Evolutionary conservation across 106 monocot genomes (phyloP).

Genomic region (Narthecium ossifragum): DNA sequence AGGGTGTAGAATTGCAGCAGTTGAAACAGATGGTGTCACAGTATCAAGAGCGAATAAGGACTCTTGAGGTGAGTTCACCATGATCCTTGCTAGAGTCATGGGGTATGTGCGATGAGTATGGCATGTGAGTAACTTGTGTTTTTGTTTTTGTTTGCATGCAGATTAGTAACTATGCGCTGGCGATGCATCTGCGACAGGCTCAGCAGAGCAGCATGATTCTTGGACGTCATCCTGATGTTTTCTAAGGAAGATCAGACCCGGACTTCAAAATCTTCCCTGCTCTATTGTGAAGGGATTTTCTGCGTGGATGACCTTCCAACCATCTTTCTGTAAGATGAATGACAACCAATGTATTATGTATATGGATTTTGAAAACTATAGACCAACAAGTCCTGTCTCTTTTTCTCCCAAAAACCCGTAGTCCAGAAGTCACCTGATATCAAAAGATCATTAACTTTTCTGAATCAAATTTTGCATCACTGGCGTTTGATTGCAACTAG

Average conservation of each 20-base stretch:
- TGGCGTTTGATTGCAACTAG: too few relatives aligned
- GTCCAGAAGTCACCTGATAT: too few relatives aligned
- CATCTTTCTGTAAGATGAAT: too few relatives aligned
- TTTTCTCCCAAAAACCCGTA: neutral
- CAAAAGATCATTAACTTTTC: too few relatives aligned
- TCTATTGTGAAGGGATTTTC: neutral
- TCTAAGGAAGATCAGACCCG: slow-evolving; percentile 13
- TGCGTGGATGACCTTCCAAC: neutral
- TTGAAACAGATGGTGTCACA: slow-evolving; percentile 63
- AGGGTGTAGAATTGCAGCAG: slow-evolving; percentile 56
- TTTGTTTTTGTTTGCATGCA: slow-evolving; percentile 8
- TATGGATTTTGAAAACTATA: neutral
- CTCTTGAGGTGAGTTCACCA: slow-evolving; percentile 23
- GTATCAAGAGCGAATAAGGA: slow-evolving; percentile 48
- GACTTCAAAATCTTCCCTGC: neutral
- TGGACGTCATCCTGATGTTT: slow-evolving; percentile 63
- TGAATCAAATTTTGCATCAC: too few relatives aligned
- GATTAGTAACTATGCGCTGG: slow-evolving; percentile 57
- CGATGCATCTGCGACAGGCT: slow-evolving; percentile 55
- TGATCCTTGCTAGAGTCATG: neutral
- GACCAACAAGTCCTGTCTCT: neutral
- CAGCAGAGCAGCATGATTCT: slow-evolving; percentile 48
- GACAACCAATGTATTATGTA: neutral
- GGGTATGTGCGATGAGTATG: neutral
- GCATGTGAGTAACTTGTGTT: neutral